Percentiles rank a stretch among this genome's conserved stretches.
These are phyloP conservation scores for Sphagnurus paluster DNA, from an alignment of 1,284 basidiomycete genomes.

Conservation along the genomic window DNA sequence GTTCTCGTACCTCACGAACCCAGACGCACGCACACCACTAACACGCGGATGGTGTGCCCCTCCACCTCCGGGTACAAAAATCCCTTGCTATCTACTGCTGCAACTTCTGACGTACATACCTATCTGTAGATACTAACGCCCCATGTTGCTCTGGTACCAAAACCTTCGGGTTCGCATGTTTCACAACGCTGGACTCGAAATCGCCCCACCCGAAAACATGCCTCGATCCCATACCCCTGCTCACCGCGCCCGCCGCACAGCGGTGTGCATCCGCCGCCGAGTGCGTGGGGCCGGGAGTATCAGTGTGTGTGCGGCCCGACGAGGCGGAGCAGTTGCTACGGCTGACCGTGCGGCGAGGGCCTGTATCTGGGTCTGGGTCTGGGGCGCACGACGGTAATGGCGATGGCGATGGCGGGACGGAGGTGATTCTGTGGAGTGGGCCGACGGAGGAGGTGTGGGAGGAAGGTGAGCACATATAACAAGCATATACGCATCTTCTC, in stretches of 20 bases:
- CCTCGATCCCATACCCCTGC: constrained; percentile 54
- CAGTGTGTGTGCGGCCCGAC: constrained; percentile 49
- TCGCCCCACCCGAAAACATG: constrained; percentile 36
- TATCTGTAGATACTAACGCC: constrained; percentile 21
- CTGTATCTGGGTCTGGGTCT: too few relatives aligned
- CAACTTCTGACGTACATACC: not conserved
- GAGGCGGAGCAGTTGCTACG: constrained; percentile 49
- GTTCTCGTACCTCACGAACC: constrained; percentile 40
- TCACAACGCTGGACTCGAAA: constrained; percentile 35
- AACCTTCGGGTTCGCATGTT: constrained; percentile 42
- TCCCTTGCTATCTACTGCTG: not conserved
- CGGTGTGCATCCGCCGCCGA: constrained; percentile 29
- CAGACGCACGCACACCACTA: constrained; percentile 7
- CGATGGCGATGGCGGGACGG: constrained; percentile 23
- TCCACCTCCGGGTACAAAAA: constrained; percentile 26
- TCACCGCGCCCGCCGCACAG: constrained; percentile 32
- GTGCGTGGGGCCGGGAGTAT: constrained; percentile 37
- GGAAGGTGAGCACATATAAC: too few relatives aligned
- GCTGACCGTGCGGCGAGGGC: constrained; percentile 32
- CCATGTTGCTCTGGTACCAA: constrained; percentile 26
- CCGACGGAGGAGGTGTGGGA: constrained; percentile 65
- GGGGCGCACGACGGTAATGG: too few relatives aligned
- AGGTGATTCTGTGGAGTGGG: constrained; percentile 66
- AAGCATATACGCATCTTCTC: not conserved
- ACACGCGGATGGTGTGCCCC: constrained; percentile 63